phyloP scores from a whole-genome alignment of 768 basidiomycete genomes.

The Collybia sp. region DNA sequence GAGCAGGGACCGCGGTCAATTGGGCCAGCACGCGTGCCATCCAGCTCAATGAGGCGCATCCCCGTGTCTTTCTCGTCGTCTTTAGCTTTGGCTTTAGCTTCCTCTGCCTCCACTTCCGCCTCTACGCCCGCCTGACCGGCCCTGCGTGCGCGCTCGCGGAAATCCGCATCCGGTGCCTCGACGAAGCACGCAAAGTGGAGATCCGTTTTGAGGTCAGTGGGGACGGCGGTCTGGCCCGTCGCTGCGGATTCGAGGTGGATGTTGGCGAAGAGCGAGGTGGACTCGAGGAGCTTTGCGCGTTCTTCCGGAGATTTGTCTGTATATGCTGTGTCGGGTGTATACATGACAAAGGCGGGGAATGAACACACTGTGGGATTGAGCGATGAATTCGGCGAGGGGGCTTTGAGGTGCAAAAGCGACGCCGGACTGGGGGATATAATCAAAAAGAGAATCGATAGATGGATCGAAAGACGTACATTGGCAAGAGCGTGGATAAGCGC shows the following conservation, averaged over 20 bases:
- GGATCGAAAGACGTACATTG: conserved; percentile 50
- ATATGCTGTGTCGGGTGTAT: too few species aligned
- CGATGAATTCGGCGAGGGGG: conserved; percentile 63
- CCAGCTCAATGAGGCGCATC: conserved; percentile 73
- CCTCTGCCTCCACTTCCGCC: conserved; percentile 8
- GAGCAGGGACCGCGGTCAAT: conserved; percentile 69
- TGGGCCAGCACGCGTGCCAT: conserved; percentile 74
- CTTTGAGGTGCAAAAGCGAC: conserved; percentile 52
- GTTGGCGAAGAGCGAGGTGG: conserved; percentile 67
- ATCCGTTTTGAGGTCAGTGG: conserved; percentile 62
- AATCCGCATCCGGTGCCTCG: conserved; percentile 44
- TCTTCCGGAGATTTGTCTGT: conserved; percentile 67
- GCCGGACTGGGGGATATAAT: conserved; percentile 37
- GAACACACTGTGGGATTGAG: conserved; percentile 49
- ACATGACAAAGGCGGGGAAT: background rate
- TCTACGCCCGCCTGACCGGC: too few species aligned
- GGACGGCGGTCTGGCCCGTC: conserved; percentile 64
- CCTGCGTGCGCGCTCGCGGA: too few species aligned
- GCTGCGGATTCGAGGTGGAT: conserved; percentile 73
- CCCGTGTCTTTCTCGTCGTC: conserved; percentile 17
- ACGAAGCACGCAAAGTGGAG: conserved; percentile 91
- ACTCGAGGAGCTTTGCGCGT: conserved; percentile 71
- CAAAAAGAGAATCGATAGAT: background rate
- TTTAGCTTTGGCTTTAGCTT: conserved; percentile 14
- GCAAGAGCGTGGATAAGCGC: conserved; percentile 78